A percentile compares a stretch with the other conserved stretches of the same genome.
phyloP scores from a whole-genome alignment of 2,329 filamentous ascomycete species.

The Emmonsia crescens region DNA sequence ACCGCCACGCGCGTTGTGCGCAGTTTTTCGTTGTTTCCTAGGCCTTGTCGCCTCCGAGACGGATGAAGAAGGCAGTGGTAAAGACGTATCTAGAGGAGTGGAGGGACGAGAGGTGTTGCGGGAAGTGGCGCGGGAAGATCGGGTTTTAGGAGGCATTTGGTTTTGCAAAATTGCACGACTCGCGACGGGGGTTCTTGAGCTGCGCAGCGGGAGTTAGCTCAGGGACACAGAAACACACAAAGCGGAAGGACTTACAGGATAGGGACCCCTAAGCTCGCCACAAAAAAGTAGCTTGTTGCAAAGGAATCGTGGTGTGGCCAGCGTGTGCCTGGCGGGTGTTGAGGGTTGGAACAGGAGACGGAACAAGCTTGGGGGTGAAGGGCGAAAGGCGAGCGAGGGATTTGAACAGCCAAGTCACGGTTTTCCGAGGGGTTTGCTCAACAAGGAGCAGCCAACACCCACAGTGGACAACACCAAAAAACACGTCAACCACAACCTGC shows the following conservation, averaged over 20 bases:
- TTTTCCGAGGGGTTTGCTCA: neutral
- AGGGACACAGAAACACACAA: constrained; percentile 5
- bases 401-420: neutral
- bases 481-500: neutral
- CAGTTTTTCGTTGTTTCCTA: constrained; percentile 22
- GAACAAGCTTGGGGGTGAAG: constrained; percentile 21
- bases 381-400: constrained; percentile 15
- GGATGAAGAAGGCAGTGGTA: constrained; percentile 15
- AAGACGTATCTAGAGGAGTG: constrained; percentile 19
- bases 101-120: constrained; percentile 23
- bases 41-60: constrained; percentile 19
- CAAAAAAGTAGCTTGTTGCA: constrained; percentile 23
- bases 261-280: constrained; percentile 18
- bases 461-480: neutral
- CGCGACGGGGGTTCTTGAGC: constrained; percentile 5
- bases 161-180: neutral
- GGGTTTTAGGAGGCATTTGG: constrained; percentile 27
- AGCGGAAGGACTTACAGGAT: constrained; percentile 16
- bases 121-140: constrained; percentile 22
- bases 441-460: neutral
- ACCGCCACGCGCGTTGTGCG: constrained; percentile 18
- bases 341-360: constrained; percentile 16
- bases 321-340: constrained; percentile 1
- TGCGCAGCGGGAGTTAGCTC: constrained; percentile 18
- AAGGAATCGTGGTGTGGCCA: constrained; percentile 7